Conservation (phyloP, 208 protist species). For the Leishmania major region DNA sequence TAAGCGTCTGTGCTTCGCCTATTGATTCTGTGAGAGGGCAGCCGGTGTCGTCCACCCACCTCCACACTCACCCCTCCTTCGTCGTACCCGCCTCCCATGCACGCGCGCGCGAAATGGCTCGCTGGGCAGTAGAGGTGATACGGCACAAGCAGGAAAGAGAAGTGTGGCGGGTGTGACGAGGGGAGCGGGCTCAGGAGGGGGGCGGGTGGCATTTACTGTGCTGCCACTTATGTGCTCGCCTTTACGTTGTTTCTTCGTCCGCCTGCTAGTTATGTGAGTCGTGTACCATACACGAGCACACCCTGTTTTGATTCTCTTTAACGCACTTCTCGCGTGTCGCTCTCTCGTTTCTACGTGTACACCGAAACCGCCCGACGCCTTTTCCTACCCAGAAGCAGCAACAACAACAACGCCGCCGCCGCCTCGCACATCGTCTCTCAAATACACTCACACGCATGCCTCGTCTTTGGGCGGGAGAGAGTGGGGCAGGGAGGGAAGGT, state of each 20-base stretch:
- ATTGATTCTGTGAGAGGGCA: neutral
- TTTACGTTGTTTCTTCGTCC: neutral
- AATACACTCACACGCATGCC: neutral
- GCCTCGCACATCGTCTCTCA: neutral
- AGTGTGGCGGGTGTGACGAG: neutral
- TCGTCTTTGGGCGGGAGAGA: neutral
- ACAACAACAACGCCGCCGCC: neutral
- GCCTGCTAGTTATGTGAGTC: neutral
- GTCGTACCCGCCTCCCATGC: neutral
- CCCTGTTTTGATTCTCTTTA: neutral
- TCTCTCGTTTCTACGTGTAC: neutral
- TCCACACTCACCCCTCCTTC: neutral
- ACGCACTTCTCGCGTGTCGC: neutral
- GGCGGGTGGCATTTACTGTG: neutral
- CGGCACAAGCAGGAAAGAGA: neutral
- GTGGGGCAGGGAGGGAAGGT: too few species aligned
- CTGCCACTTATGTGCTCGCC: neutral
- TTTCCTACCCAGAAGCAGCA: neutral
- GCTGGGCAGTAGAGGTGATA: neutral
- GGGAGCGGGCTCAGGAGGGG: neutral
- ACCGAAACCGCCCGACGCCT: neutral
- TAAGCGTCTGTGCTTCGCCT: neutral
- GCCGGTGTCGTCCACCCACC: neutral
- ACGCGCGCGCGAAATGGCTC: neutral
- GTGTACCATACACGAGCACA: neutral